Percentiles rank a stretch among this genome's conserved stretches.
Conservation (phyloP, 805 yeast species). For the Metschnikowia amazonensis region DNA sequence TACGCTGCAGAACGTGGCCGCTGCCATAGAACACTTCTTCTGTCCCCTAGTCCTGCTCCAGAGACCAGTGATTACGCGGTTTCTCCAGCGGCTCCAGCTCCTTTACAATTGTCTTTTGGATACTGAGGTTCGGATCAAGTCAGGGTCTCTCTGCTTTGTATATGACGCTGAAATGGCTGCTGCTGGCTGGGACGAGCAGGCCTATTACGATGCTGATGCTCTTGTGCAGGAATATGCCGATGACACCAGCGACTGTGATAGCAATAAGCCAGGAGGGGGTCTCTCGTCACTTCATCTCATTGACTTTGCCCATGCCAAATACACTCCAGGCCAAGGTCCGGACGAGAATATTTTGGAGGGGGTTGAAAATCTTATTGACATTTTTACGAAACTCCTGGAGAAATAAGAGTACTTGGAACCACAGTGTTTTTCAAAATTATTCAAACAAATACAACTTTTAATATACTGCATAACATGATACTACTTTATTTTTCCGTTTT, state of each 20-base stretch:
- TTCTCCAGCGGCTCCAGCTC: constrained; percentile 57
- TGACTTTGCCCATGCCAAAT: constrained; percentile 86
- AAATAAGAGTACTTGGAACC: too few species aligned
- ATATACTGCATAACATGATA: too few species aligned
- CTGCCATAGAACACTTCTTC: constrained; percentile 49
- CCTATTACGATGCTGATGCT: constrained; percentile 25
- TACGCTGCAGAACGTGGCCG: constrained; percentile 36
- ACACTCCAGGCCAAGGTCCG: constrained; percentile 57
- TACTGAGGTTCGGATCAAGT: constrained; percentile 60
- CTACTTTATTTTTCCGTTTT: too few species aligned
- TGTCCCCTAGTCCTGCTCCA: constrained; percentile 27
- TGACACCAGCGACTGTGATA: constrained; percentile 21
- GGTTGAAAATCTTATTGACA: constrained; percentile 52
- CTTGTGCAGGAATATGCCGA: constrained; percentile 19
- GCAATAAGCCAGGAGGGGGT: constrained; percentile 13
- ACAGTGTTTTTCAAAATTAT: too few species aligned
- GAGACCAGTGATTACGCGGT: constrained; percentile 35
- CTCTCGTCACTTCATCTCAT: constrained; percentile 53
- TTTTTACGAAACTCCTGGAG: constrained; percentile 29
- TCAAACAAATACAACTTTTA: too few species aligned
- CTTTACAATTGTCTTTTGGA: constrained; percentile 62
- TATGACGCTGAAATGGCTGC: constrained; percentile 70
- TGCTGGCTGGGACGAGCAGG: constrained; percentile 16
- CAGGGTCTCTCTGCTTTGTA: constrained; percentile 69
- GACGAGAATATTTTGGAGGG: constrained; percentile 75